Percentiles rank a stretch among this genome's conserved stretches.
Evolutionary conservation across 2,329 filamentous ascomycete species (phyloP).

Genomic region (Sporothrix luriei): DNA sequence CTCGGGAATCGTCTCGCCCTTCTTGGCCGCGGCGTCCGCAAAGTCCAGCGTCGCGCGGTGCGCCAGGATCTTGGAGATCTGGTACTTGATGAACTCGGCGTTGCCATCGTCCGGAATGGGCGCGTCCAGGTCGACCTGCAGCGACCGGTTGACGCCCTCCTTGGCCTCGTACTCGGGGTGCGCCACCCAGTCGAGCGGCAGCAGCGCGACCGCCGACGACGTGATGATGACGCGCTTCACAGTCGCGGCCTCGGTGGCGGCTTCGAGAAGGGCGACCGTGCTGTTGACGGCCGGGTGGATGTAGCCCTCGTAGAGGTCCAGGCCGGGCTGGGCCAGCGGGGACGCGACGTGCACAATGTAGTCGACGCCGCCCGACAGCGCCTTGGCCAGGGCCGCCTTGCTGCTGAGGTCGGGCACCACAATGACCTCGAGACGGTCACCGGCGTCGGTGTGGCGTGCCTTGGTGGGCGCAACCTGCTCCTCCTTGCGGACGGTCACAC

Average conservation of each 20-base stretch:
- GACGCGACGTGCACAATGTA: slow-evolving; percentile 27
- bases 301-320: slow-evolving; percentile 34
- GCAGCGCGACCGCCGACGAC: slow-evolving; percentile 20
- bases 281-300: slow-evolving; percentile 39
- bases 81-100: slow-evolving; percentile 39
- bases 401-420: slow-evolving; percentile 23
- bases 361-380: slow-evolving; percentile 1
- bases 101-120: slow-evolving; percentile 36
- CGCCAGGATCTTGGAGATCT: slow-evolving; percentile 37
- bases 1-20: slow-evolving; percentile 18
- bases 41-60: slow-evolving; percentile 32
- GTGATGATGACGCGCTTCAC: slow-evolving; percentile 29
- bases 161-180: not conserved
- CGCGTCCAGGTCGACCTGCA: not conserved
- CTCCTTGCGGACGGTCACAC: slow-evolving; percentile 22
- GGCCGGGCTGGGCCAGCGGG: not conserved
- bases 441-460: not conserved
- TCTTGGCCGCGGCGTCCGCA: slow-evolving; percentile 17
- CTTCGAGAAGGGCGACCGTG: slow-evolving; percentile 33
- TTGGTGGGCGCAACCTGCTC: slow-evolving; percentile 11
- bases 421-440: slow-evolving; percentile 2
- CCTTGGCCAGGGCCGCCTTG: not conserved
- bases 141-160: not conserved
- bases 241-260: not conserved
- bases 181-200: not conserved